Evolutionary conservation across 2,329 filamentous ascomycete genomes (phyloP).

Genomic region (Penicillium corylophilum): DNA sequence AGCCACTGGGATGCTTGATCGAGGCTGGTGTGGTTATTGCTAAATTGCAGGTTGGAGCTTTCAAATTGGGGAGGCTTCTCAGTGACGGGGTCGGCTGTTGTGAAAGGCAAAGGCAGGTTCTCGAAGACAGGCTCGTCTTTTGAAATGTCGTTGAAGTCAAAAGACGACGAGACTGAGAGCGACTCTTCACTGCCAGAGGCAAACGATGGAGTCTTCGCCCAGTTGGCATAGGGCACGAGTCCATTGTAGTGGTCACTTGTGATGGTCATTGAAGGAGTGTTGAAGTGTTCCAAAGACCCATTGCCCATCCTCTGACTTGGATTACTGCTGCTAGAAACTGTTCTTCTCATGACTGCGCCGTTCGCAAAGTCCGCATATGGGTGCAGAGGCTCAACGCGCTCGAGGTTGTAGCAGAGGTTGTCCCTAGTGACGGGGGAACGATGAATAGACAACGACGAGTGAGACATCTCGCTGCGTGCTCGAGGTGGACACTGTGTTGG

Average conservation of each 20-base stretch:
- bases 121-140: not conserved
- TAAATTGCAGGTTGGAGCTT: not conserved
- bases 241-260: not conserved
- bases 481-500: not conserved
- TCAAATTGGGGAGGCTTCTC: not conserved
- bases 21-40: not conserved
- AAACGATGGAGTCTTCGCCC: constrained; percentile 11
- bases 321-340: not conserved
- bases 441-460: not conserved
- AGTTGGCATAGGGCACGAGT: not conserved
- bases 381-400: not conserved
- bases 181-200: constrained; percentile 6
- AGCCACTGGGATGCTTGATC: not conserved
- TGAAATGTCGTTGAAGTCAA: not conserved
- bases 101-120: not conserved
- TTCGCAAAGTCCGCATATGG: not conserved
- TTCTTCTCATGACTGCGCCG: not conserved
- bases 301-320: not conserved
- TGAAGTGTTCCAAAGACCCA: not conserved
- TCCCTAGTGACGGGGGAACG: not conserved
- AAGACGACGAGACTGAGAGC: constrained; percentile 10
- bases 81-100: not conserved
- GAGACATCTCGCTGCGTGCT: not conserved
- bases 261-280: not conserved
- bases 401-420: not conserved